A percentile compares a stretch with the other conserved stretches of the same genome.
Conservation (phyloP, 2,329 filamentous ascomycete genomes). For the Fusarium albidum region DNA sequence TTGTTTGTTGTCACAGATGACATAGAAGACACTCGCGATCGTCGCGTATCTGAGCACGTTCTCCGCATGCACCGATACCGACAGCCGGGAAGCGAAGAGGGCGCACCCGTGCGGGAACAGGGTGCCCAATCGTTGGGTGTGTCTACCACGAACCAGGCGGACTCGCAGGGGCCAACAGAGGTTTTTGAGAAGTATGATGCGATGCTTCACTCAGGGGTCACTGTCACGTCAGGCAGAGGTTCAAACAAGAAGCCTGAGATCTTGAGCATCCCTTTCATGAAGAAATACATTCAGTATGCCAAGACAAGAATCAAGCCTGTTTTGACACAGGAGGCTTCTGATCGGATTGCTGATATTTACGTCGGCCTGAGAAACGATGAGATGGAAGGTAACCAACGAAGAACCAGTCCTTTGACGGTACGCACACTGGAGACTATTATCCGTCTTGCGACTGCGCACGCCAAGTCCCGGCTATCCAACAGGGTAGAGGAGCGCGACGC, state of each 20-base stretch:
- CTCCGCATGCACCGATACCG: conserved; percentile 97
- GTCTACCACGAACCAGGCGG: conserved; percentile 79
- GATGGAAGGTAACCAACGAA: conserved; percentile 90
- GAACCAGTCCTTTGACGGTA: conserved; percentile 94
- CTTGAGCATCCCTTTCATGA: conserved; percentile 96
- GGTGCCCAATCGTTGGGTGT: conserved; percentile 85
- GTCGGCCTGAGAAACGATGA: conserved; percentile 95
- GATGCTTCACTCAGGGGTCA: conserved; percentile 94
- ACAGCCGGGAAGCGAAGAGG: conserved; percentile 90
- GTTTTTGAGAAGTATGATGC: conserved; percentile 97
- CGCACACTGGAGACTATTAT: conserved; percentile 98
- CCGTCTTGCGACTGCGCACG: conserved; percentile 94
- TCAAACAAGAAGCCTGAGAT: conserved; percentile 83
- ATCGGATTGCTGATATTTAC: conserved; percentile 91
- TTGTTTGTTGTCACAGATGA: conserved; percentile 98
- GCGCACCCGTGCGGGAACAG: conserved; percentile 91
- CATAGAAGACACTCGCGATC: conserved; percentile 91
- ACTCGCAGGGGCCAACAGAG: conserved; percentile 79
- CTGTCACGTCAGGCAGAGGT: conserved; percentile 76
- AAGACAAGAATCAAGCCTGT: conserved; percentile 91
- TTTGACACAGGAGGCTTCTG: conserved; percentile 88
- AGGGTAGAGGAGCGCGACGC: conserved; percentile 92
- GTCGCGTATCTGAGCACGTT: conserved; percentile 94
- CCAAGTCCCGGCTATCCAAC: conserved; percentile 88
- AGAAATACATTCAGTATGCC: conserved; percentile 99